Evolutionary conservation across 1,139 yeast species (phyloP), one percentile per base, ranked within the genome.

Genomic region (Suhomyces wounanorum): DNA sequence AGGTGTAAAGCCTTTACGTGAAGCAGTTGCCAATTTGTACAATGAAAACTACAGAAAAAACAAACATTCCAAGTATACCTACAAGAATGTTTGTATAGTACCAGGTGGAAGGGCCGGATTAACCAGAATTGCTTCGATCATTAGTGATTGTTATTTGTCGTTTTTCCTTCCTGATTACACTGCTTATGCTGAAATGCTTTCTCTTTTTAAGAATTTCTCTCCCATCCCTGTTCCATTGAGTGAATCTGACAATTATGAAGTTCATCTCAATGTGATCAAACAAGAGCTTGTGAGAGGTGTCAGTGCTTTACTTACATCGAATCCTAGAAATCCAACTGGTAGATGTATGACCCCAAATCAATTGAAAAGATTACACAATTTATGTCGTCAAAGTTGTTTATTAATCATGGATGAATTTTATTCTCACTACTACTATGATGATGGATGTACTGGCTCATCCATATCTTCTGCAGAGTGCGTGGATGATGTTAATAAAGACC

Each of bases 71-170:
- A 78, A 83, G 64, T 84, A 84, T 62, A 81, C 87, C 17, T 81
- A 81, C 69, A 84, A 82, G 61, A 83, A 83, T 59, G 87, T 84
- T 23, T 83, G 87, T 65, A 76, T 84, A 57, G 87, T 84, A 1
- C 88, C 89, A 8, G 89, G 89, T 31, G 89, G 89, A 3, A 74
- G 89, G 61, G 87, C 87, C 18, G 89, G 88, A 0, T 69, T 84
- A 56, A 83, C 85, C 23, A 75, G 89, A 65, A 83, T 83, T 57
- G 89, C 89, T 25, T 82, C 87, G 11, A 82, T 84, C 55, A 75
- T 84, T 52, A 73, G 81, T 51, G 87, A 84, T 64, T 76, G 87
- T 60, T 83, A 83, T 62, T 67, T 84, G 51, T 79, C 85, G 17
- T 84, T 83, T 65, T 84, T 84, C 64, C 72, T 83, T 58, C 89